These are phyloP conservation scores for Tremellales sp. DNA, from an alignment of 1,284 basidiomycete genomes.

Conservation along the genomic window DNA sequence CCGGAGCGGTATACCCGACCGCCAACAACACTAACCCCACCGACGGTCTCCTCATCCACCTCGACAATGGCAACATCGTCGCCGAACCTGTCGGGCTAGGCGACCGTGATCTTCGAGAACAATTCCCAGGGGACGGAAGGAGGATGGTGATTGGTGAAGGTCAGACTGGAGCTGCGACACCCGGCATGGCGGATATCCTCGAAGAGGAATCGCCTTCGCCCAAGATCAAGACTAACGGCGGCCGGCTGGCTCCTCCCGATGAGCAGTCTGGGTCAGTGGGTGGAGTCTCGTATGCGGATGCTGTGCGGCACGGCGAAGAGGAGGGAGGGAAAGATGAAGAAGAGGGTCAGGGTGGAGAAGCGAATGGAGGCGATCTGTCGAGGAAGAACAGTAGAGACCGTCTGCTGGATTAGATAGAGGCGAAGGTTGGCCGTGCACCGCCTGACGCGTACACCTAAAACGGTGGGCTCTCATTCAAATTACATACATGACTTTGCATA, in stretches of 20 bases:
- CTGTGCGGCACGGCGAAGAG: background rate
- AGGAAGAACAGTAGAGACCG: too few relatives aligned
- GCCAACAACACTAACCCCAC: slow-evolving; percentile 1
- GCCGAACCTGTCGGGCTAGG: slow-evolving; percentile 27
- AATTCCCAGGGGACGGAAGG: background rate
- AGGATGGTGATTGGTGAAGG: background rate
- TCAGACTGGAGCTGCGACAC: background rate
- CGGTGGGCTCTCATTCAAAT: too few relatives aligned
- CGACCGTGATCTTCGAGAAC: too few relatives aligned
- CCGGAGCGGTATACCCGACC: background rate
- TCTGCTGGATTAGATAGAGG: too few relatives aligned
- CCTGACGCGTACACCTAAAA: too few relatives aligned
- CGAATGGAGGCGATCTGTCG: background rate
- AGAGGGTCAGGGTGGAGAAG: background rate
- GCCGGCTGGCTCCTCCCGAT: background rate
- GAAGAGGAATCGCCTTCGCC: background rate
- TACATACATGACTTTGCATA: too few relatives aligned
- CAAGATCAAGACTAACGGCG: too few relatives aligned
- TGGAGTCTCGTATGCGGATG: background rate
- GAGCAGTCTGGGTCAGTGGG: background rate
- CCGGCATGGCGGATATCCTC: background rate
- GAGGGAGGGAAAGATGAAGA: background rate
- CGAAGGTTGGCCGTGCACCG: too few relatives aligned
- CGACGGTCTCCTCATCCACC: slow-evolving; percentile 32
- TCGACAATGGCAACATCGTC: slow-evolving; percentile 27